phyloP scores from a whole-genome alignment of 2,329 filamentous ascomycete genomes.

The Diplodia seriata region DNA sequence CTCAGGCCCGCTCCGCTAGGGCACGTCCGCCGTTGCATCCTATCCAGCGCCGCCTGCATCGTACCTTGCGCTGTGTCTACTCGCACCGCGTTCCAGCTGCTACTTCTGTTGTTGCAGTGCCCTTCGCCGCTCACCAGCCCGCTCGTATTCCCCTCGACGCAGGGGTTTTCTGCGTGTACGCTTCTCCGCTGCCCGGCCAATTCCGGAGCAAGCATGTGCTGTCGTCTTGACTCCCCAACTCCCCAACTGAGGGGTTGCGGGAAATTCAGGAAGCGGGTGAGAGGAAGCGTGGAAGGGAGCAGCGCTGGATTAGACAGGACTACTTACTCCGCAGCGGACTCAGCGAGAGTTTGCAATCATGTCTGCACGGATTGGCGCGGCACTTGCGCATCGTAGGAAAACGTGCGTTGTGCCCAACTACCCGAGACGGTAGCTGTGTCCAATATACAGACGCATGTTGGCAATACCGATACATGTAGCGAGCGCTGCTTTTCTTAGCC shows the following conservation, averaged over 20 bases:
- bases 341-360: neutral
- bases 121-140: neutral
- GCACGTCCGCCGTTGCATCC: conserved; percentile 19
- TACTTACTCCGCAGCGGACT: conserved; percentile 19
- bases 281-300: neutral
- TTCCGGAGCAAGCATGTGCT: conserved; percentile 9
- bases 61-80: conserved; percentile 26
- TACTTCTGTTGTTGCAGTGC: neutral
- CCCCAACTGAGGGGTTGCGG: conserved; percentile 24
- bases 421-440: conserved; percentile 12
- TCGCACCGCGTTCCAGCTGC: neutral
- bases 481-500: conserved; percentile 16
- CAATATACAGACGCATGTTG: conserved; percentile 22
- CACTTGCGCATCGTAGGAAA: neutral
- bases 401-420: conserved; percentile 1
- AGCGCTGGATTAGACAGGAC: neutral
- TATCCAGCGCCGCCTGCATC: conserved; percentile 13
- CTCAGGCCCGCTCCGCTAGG: conserved; percentile 25
- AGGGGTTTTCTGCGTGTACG: neutral
- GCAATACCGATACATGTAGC: conserved; percentile 25
- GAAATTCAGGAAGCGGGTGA: conserved; percentile 28
- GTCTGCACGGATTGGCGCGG: neutral
- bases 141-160: conserved; percentile 24
- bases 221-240: neutral
- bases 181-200: conserved; percentile 6